Evolutionary conservation across 257 asterid species (phyloP), one percentile per base, ranked within the genome.

Genomic region (Pogostemon cablin): DNA sequence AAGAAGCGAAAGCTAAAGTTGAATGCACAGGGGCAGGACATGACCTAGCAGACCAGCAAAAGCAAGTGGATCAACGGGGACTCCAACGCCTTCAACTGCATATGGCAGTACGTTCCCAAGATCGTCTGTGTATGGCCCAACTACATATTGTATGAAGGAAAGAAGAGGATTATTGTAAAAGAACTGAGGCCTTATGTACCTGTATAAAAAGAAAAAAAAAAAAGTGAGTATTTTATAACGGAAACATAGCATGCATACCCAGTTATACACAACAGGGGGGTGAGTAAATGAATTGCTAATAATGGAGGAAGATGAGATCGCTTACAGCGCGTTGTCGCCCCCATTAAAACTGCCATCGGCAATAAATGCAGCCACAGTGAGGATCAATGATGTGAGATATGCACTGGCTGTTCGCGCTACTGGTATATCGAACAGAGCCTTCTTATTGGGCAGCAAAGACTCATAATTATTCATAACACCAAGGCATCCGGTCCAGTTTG

Each of bases 11-110:
- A 3, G 2, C 8, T 12, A 6, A 15, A 40, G 41, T 17, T 60
- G 11, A 17, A 3, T 15, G 49, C 17, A 41, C 58, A 69, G 15
- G 20, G 9, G 72, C 4, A 70, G 48, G 37, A 44, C 7, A n/a
- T 69, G 49, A 89, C 98, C 98, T 81, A 92, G 79, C 39, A 92
- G 86, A 37, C 98, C 98, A 46, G 98, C 98, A 75, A 92, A 92
- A 48, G 98, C 98, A 60, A 92, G 96, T 37, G 98, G 98, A 67
- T 92, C 96, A 6, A 87, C 93, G n/a, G 98, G 98, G 69, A 90
- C 98, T 54, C 98, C 98, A 7, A 92, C 91, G 10, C 98, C 98
- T 84, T 88, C 92, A 66, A 92, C 98, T 8, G 98, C 98, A 72
- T 89, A 86, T 3, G 98, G 98, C 44, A 92, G 82, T 75, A 92